Conservation (phyloP, 768 basidiomycete species). For the Lyophyllum decastes region DNA sequence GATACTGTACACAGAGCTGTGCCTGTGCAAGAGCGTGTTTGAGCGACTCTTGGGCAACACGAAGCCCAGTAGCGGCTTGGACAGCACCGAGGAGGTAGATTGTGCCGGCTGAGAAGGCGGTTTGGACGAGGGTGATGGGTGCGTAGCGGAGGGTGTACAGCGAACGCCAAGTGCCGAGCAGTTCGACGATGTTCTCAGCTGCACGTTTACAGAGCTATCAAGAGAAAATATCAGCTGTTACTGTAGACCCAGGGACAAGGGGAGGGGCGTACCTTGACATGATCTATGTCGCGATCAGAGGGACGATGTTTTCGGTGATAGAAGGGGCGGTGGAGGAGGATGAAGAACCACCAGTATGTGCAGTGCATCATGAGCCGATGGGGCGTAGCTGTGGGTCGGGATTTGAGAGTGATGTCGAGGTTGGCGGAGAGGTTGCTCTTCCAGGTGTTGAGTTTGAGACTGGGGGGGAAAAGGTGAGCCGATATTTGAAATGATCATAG, state of each 20-base stretch:
- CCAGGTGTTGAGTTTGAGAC: conserved; percentile 51
- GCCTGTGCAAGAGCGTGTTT: conserved; percentile 43
- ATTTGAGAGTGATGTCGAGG: conserved; percentile 50
- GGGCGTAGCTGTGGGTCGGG: conserved; percentile 47
- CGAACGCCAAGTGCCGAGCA: conserved; percentile 47
- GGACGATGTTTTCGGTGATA: conserved; percentile 43
- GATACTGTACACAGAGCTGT: conserved; percentile 48
- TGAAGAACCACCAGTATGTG: conserved; percentile 59
- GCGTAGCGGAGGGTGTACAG: conserved; percentile 58
- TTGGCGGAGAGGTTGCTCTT: conserved; percentile 45
- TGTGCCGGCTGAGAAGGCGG: conserved; percentile 60
- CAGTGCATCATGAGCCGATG: conserved; percentile 59
- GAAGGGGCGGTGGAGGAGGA: conserved; percentile 62
- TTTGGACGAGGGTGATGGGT: conserved; percentile 60
- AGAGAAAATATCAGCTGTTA: conserved; percentile 10
- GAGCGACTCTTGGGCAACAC: conserved; percentile 48
- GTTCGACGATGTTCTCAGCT: conserved; percentile 57
- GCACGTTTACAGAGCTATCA: conserved; percentile 52
- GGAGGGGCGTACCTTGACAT: conserved; percentile 47
- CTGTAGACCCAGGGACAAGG: conserved; percentile 15
- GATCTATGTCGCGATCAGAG: conserved; percentile 44
- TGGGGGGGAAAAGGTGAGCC: conserved; percentile 14
- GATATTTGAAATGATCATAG: background rate
- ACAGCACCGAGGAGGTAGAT: conserved; percentile 56
- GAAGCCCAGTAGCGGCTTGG: conserved; percentile 49